Percentiles rank a stretch among this genome's conserved stretches.
Evolutionary conservation across 2,329 filamentous ascomycete genomes (phyloP).

Genomic region (Sarocladiaceae sp.): DNA sequence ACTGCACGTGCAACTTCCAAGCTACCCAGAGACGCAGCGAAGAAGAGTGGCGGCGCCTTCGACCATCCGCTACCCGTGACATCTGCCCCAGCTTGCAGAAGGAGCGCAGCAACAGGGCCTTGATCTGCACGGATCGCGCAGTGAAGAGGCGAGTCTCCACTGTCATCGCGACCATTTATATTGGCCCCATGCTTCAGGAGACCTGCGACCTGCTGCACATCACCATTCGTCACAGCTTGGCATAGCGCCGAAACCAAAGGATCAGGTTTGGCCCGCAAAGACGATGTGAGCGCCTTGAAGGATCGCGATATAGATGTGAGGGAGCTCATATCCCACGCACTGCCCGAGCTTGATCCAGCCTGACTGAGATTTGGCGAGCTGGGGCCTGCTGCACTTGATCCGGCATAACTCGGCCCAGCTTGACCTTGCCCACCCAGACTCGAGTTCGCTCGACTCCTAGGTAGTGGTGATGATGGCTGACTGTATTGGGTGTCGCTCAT

Average conservation of each 20-base stretch:
- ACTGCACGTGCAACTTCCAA: constrained; percentile 22
- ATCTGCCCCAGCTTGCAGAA: constrained; percentile 28
- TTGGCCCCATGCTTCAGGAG: constrained; percentile 30
- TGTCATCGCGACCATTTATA: constrained; percentile 30
- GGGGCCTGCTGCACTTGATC: background rate
- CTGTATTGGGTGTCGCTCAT: background rate
- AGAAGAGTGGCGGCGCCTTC: constrained; percentile 27
- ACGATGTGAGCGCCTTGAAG: constrained; percentile 30
- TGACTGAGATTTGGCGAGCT: too few relatives aligned
- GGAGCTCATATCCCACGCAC: background rate
- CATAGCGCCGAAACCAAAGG: constrained; percentile 32
- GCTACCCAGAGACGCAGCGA: constrained; percentile 26
- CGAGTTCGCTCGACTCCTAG: background rate
- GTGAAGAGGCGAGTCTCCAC: constrained; percentile 28
- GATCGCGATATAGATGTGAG: constrained; percentile 27
- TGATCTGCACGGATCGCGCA: constrained; percentile 29
- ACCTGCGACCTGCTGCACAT: constrained; percentile 27
- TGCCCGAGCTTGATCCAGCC: background rate
- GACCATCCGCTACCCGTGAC: constrained; percentile 17
- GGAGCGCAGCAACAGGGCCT: constrained; percentile 25
- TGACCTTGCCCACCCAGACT: constrained; percentile 15
- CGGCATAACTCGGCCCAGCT: background rate
- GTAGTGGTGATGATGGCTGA: background rate
- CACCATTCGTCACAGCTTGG: constrained; percentile 27
- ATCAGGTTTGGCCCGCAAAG: constrained; percentile 28